Conservation (phyloP, 2,329 filamentous ascomycete genomes). For the Aspergillus sp. region DNA sequence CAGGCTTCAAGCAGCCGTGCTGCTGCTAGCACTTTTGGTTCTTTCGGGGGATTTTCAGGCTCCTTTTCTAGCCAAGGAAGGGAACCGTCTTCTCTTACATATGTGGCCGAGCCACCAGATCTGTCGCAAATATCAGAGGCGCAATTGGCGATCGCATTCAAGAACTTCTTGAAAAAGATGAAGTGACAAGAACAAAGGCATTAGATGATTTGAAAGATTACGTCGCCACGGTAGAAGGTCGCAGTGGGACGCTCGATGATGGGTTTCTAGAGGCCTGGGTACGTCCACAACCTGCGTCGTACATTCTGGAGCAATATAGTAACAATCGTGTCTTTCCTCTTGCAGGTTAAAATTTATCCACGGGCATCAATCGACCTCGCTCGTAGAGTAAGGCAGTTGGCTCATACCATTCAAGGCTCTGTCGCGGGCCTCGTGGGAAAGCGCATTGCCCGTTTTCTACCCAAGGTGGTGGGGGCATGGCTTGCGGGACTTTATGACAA, state of each 20-base stretch:
- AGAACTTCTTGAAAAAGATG: slow-evolving; percentile 91
- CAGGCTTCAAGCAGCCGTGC: slow-evolving; percentile 61
- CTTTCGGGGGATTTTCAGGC: slow-evolving; percentile 37
- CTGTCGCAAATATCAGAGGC: slow-evolving; percentile 72
- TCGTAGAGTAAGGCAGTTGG: slow-evolving; percentile 79
- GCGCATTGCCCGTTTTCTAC: slow-evolving; percentile 74
- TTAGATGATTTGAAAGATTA: slow-evolving; percentile 75
- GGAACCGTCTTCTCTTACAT: slow-evolving; percentile 66
- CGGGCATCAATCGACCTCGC: slow-evolving; percentile 86
- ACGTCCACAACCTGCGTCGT: slow-evolving; percentile 29
- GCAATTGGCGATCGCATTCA: slow-evolving; percentile 82
- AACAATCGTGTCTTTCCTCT: slow-evolving; percentile 7
- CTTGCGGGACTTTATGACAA: slow-evolving; percentile 82
- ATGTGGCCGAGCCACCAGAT: slow-evolving; percentile 80
- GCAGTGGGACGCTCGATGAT: slow-evolving; percentile 67
- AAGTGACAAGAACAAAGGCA: slow-evolving; percentile 84
- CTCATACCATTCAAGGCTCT: slow-evolving; percentile 68
- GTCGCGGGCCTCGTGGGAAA: slow-evolving; percentile 62
- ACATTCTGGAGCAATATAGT: slow-evolving; percentile 4
- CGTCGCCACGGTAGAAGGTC: slow-evolving; percentile 51
- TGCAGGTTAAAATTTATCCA: slow-evolving; percentile 77
- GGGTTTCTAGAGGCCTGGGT: slow-evolving; percentile 86
- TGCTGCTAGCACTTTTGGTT: slow-evolving; percentile 46
- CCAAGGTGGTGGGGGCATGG: slow-evolving; percentile 81
- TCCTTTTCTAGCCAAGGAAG: slow-evolving; percentile 34